Conservation (phyloP, 768 basidiomycete genomes). For the Podaxis sp. region DNA sequence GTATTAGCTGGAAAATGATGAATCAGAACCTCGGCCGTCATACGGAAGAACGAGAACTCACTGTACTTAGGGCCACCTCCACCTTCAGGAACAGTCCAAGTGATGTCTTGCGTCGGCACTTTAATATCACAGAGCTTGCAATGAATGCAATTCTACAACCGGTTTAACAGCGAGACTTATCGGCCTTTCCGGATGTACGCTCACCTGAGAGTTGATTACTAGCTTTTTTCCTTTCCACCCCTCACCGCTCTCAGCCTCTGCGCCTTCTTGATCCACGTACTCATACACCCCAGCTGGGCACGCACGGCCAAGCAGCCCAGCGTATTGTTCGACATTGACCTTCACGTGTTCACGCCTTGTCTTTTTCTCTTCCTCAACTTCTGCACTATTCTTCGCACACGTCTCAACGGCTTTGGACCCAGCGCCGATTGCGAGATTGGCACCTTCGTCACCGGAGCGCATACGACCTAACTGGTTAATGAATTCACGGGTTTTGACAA, state of each 20-base stretch:
- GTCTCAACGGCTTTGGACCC: conserved; percentile 23
- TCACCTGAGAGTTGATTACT: conserved; percentile 93
- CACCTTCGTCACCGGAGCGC: conserved; percentile 7
- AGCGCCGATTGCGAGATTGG: conserved; percentile 26
- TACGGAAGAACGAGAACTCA: conserved; percentile 28
- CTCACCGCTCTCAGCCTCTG: conserved; percentile 28
- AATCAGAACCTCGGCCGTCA: background rate
- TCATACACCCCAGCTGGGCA: conserved; percentile 98
- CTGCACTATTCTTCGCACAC: conserved; percentile 20
- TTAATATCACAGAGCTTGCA: conserved; percentile 97
- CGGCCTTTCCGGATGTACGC: background rate
- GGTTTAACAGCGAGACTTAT: background rate
- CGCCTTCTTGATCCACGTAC: conserved; percentile 62
- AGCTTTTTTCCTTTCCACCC: conserved; percentile 82
- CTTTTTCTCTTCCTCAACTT: conserved; percentile 35
- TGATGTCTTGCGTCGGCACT: conserved; percentile 94
- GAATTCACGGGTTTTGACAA: conserved; percentile 37
- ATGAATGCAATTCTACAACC: conserved; percentile 77
- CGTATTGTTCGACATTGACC: conserved; percentile 74
- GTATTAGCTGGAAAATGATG: background rate
- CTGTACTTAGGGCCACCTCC: conserved; percentile 97
- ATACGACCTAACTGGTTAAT: conserved; percentile 20
- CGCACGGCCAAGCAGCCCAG: conserved; percentile 80
- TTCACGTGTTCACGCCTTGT: conserved; percentile 63
- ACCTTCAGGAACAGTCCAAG: conserved; percentile 95